Conservation (phyloP, 2,329 filamentous ascomycete species). For the Cladorrhinum sp. region DNA sequence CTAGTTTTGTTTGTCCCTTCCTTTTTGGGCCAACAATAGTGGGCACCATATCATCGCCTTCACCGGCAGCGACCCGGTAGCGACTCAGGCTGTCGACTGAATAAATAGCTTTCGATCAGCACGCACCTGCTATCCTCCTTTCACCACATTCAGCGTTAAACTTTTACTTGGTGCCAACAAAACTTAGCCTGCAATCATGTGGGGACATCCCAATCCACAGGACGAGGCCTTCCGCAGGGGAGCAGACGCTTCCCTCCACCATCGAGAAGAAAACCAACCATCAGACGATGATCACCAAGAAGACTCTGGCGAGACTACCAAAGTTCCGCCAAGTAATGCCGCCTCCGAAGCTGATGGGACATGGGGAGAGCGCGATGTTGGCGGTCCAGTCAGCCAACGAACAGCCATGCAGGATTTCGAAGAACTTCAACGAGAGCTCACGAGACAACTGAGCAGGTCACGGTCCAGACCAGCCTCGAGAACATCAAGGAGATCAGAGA, state of each 20-base stretch:
- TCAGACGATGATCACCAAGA: neutral
- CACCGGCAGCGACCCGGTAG: neutral
- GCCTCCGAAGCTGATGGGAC: constrained; percentile 11
- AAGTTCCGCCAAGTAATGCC: constrained; percentile 11
- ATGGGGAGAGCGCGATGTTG: constrained; percentile 28
- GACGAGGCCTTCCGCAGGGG: constrained; percentile 24
- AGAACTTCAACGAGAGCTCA: constrained; percentile 24
- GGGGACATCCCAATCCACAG: constrained; percentile 20
- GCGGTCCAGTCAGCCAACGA: constrained; percentile 25
- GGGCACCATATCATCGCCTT: neutral
- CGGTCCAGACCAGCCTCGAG: constrained; percentile 6
- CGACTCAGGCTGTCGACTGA: too few relatives aligned
- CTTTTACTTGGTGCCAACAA: neutral
- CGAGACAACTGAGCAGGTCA: neutral
- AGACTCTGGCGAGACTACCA: constrained; percentile 13
- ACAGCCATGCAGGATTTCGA: constrained; percentile 27
- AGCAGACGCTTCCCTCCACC: constrained; percentile 22
- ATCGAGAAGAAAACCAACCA: constrained; percentile 16
- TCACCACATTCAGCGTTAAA: neutral
- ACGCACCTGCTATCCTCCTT: neutral
- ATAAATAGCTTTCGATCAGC: neutral
- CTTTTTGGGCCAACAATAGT: neutral
- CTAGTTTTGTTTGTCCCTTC: neutral
- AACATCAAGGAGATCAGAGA: constrained; percentile 17
- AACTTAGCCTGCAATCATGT: constrained; percentile 16